Evolutionary conservation across 345 rosid species (phyloP), one percentile per base, ranked within the genome.

Genomic region (Pugionium cornutum): DNA sequence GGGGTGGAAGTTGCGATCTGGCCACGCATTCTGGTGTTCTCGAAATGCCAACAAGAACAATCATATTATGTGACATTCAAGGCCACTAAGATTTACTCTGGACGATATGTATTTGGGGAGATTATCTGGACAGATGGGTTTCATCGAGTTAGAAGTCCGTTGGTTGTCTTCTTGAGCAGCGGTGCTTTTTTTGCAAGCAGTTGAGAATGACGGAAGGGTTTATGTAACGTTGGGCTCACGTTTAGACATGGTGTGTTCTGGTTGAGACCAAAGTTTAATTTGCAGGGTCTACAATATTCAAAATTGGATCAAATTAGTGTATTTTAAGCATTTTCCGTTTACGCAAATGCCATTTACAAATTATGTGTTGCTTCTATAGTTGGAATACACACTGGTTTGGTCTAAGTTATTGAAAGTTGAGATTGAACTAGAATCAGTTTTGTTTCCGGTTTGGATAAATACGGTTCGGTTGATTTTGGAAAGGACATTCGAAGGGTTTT

Each of bases 51-150:
- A 66, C 66, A 74, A 1, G 82, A 83, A 64, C 44, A 66, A 9
- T 66, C 83, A 2, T 84, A 79, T n/a, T 79, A 73, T 27, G 84
- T 84, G 48, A 84, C 81, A 0, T 64, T 89, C 11, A 76, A 56
- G 25, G 81, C 89, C 28, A 5, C 63, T 47, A 79, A 79, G 67
- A 70, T n/a, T 50, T 76, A 81, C 2, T 27, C 76, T 33, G 86
- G 82, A 52, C 77, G 90, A 66, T 83, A 75, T 48, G 84, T 78
- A 48, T 89, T 84, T 40, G 92, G 92, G 9, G 86, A 89, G 73
- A 79, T 86, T 2, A 74, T 75, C 7, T 86, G 92, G 92, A 75
- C 83, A 0, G 83, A 89, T 46, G 88, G 87, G 4, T 56, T 67
- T 65, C 92, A 84, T 68, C 43, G 36, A 32, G 96, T 89, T n/a